These are phyloP conservation scores for Phaeosphaeriaceae sp. DNA, from an alignment of 2,329 filamentous ascomycete species.

Conservation along the genomic window DNA sequence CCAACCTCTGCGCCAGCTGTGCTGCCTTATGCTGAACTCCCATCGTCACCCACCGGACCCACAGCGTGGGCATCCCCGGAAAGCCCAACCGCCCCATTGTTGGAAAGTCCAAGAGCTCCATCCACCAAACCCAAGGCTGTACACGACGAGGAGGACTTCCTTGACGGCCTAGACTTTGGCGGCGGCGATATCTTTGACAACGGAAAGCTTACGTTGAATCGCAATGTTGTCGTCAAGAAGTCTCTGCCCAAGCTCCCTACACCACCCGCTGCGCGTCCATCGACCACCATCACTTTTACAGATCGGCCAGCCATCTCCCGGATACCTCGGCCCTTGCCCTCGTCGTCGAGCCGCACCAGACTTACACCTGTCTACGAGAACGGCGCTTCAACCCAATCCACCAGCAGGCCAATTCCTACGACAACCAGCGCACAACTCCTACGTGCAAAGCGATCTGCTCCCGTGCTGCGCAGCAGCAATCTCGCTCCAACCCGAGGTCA, in stretches of 20 bases:
- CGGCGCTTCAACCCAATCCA: constrained; percentile 71
- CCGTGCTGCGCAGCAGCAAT: constrained; percentile 58
- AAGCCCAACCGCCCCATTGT: constrained; percentile 19
- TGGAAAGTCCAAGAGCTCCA: constrained; percentile 6
- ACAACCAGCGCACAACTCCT: constrained; percentile 62
- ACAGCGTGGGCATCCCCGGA: constrained; percentile 25
- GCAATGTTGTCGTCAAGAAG: constrained; percentile 87
- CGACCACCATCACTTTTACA: constrained; percentile 89
- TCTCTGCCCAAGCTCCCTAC: constrained; percentile 60
- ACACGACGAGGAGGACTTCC: constrained; percentile 72
- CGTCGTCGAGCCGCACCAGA: constrained; percentile 57
- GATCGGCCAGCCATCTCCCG: constrained; percentile 73
- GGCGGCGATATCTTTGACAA: constrained; percentile 82
- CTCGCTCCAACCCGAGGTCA: constrained; percentile 68
- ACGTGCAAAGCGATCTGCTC: constrained; percentile 66
- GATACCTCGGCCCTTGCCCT: constrained; percentile 75
- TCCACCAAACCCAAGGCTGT: constrained; percentile 27
- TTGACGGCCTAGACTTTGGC: constrained; percentile 85
- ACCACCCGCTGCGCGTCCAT: constrained; percentile 73
- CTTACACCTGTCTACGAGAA: constrained; percentile 94
- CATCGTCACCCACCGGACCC: constrained; percentile 22
- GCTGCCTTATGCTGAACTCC: constrained; percentile 20
- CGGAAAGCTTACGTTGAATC: constrained; percentile 82
- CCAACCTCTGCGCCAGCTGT: constrained; percentile 40
- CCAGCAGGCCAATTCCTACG: constrained; percentile 60